Conservation (phyloP, 495 filamentous ascomycete genomes). For the Penicillium bovifimosum region DNA sequence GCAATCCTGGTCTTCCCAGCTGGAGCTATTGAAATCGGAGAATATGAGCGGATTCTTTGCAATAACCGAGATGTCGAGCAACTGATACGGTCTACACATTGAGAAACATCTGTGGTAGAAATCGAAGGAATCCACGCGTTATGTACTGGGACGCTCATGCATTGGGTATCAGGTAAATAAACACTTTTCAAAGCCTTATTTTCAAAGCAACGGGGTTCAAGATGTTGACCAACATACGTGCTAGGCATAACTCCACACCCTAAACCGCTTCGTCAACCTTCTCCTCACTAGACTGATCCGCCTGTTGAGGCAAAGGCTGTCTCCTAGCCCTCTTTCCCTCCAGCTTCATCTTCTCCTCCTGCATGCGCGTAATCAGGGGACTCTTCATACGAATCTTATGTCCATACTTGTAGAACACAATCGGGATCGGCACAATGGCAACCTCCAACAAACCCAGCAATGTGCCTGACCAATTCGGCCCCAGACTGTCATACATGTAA, state of each 20-base stretch:
- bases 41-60: constrained; percentile 52
- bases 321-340: constrained; percentile 41
- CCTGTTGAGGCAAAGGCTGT: constrained; percentile 1
- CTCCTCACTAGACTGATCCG: neutral
- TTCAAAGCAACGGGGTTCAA: constrained; percentile 15
- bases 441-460: constrained; percentile 66
- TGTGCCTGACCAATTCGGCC: constrained; percentile 75
- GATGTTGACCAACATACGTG: neutral
- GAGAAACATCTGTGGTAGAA: constrained; percentile 1
- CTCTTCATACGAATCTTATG: constrained; percentile 61
- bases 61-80: constrained; percentile 33
- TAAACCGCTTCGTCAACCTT: constrained; percentile 14
- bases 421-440: constrained; percentile 68
- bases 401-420: constrained; percentile 73
- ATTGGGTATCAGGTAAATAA: constrained; percentile 2
- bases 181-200: constrained; percentile 13
- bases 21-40: constrained; percentile 54
- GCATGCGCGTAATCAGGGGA: constrained; percentile 60
- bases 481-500: constrained; percentile 62
- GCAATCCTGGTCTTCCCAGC: constrained; percentile 64
- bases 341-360: constrained; percentile 60
- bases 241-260: constrained; percentile 4
- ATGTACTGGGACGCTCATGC: constrained; percentile 4
- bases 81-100: constrained; percentile 12
- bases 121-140: neutral